Base-by-base conservation (phyloP, 163 green algal genomes). In the Chloromonas sp. region DNA sequence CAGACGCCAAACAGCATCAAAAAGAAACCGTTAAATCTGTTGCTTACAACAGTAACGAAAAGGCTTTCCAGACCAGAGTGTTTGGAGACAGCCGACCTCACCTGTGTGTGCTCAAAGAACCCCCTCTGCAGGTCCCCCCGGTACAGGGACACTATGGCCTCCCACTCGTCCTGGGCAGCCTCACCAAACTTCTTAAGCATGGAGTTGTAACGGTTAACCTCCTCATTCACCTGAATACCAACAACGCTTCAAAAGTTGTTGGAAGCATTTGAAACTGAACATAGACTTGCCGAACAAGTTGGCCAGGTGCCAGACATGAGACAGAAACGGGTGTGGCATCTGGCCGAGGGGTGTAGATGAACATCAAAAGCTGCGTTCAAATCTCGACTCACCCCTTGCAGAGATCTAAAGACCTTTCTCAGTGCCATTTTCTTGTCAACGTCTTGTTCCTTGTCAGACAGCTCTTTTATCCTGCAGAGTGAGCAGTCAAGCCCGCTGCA, bases 101-200 rank as follows among this genome's bases (percentile, higher is more conserved):
- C 88, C 86, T 89, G 85, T 82, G 92, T 84, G 82, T 92, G 89
- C 81, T 94, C 89, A 74, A 94, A 94, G 79, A 94, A 94, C n/a
- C 86, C 79, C 61, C 88, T 86, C 83, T 92, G 91, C 81, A 94
- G 86, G 85, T 94, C 91, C 0, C 87, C 89, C 2, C 91, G 84
- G 84, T 92, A 90, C 2, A 85, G 71, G 0, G 91, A 86, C 79
- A 94, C 87, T 8, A 94, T 86, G 0, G 91, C 88, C 70, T 92
- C 89, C 91, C 91, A 94, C 87, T 94, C 91, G 71, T 92, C 89
- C 61, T 90, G 81, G 14, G 78, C 81, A 13, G 89, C 91, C 1
- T 84, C 83, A 2, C 84, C 70, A 82, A 94, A 91, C 85, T 91
- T 90, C 58, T 82, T 60, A n/a, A 94, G 84, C 57, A 90, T 80